Conservation (phyloP, 495 filamentous ascomycete genomes). For the Choiromyces venosus region DNA sequence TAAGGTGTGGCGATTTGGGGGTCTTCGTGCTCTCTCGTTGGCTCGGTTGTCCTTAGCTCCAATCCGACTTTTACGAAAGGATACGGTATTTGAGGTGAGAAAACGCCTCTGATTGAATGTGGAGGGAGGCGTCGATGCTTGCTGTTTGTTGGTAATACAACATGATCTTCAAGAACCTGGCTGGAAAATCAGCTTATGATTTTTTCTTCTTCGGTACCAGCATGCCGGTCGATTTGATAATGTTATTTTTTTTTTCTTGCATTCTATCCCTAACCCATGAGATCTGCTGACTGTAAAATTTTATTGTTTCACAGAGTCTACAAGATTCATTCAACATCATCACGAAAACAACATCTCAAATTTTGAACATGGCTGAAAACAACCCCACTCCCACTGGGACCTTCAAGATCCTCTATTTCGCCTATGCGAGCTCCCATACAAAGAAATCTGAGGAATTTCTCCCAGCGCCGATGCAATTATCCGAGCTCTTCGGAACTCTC, state of each 20-base stretch:
- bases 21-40: too few relatives aligned
- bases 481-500: slow-evolving; percentile 62
- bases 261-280: not conserved
- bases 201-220: not conserved
- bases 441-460: slow-evolving; percentile 64
- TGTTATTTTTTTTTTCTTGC: not conserved
- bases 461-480: slow-evolving; percentile 64
- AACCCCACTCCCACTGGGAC: slow-evolving; percentile 17
- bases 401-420: slow-evolving; percentile 86
- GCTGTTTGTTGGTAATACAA: slow-evolving; percentile 1
- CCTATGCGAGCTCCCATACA: slow-evolving; percentile 68
- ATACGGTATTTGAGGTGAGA: not conserved
- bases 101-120: not conserved
- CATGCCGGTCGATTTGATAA: not conserved
- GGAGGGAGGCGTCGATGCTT: not conserved
- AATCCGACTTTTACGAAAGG: too few relatives aligned
- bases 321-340: not conserved
- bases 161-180: slow-evolving; percentile 1
- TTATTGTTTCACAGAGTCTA: not conserved
- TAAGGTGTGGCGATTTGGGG: too few relatives aligned
- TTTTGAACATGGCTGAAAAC: not conserved
- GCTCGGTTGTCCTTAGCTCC: too few relatives aligned
- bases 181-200: not conserved
- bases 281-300: not conserved
- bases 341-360: not conserved